Evolutionary conservation across 306 rosid genomes (phyloP), one percentile per base, ranked within the genome.

Genomic region (Corylus avellana): DNA sequence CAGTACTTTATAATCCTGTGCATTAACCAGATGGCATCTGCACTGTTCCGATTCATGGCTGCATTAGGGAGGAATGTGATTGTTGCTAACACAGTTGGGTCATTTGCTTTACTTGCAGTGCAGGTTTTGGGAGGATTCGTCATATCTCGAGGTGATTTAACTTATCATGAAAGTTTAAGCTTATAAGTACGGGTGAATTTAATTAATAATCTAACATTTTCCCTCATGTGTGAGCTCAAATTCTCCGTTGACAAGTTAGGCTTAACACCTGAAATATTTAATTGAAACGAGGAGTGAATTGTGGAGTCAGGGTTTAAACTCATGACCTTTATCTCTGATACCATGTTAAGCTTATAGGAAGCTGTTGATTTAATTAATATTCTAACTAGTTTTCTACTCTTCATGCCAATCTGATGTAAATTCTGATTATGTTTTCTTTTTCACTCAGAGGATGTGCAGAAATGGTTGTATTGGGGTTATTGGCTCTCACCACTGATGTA

Each of bases 1-100:
- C 98, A 94, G 83, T 86, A 72, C 77, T 57, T 94, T 77, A 25
- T 94, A 64, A 91, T 94, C 50, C 79, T 89, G 63, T 92, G 93
- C 74, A 71, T 92, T 47, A 94, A 91, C 89, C 91, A 89, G 80
- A 88, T 92, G 97, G 97, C 97, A 39, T 94, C 97, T 9, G 97
- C 83, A 69, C 80, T 94, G 71, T 94, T 94, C 83, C 92, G 97
- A 61, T 78, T 88, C 54, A 87, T 90, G 75, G 93, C 93, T 29
- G 93, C 91, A 67, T 80, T 91, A 35, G 97, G 97, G 71, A 89
- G 98, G 85, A 78, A 84, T 74, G 42, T 91, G 9, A 85, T 92
- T 67, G 89, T 92, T 7, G 97, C 97, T 32, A 86, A 76, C 90
- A 90, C 97, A n/a, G 66, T 88, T 64, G 98, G 97, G 14, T 75